These are phyloP conservation scores for Blastocystis sp. DNA, from an alignment of 352 stramenopile species.

Conservation along the genomic window DNA sequence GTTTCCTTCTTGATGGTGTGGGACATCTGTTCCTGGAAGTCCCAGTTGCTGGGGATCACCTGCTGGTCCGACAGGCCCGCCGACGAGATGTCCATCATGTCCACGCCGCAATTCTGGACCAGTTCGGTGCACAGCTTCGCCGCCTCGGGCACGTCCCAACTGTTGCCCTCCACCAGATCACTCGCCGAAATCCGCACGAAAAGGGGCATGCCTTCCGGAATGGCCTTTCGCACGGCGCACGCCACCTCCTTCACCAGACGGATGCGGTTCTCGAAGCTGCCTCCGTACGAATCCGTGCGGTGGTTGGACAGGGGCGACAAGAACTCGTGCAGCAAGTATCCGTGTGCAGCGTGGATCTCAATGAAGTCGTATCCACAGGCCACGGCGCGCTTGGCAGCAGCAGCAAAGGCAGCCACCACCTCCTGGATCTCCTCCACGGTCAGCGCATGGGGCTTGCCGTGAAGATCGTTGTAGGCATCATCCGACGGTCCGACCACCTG, in stretches of 20 bases:
- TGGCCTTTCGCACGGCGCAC: conserved; percentile 3
- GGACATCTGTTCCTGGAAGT: conserved; percentile 46
- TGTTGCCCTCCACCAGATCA: conserved; percentile 3
- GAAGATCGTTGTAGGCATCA: not conserved
- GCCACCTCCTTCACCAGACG: conserved; percentile 53
- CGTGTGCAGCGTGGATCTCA: conserved; percentile 72
- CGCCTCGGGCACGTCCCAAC: conserved; percentile 27
- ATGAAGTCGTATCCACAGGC: conserved; percentile 71
- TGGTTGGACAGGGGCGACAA: conserved; percentile 69
- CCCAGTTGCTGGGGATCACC: conserved; percentile 29
- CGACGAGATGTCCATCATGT: conserved; percentile 20
- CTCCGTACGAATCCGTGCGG: conserved; percentile 64
- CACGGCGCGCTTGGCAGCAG: conserved; percentile 49
- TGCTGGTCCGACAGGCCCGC: conserved; percentile 2
- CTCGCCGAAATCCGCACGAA: conserved; percentile 48
- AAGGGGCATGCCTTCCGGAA: conserved; percentile 58
- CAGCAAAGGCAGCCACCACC: conserved; percentile 53
- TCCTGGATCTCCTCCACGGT: conserved; percentile 53
- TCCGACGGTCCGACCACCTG: conserved; percentile 11
- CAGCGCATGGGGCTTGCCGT: conserved; percentile 32
- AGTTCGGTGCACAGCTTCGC: not conserved
- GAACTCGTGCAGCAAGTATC: conserved; percentile 71
- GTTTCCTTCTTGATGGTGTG: conserved; percentile 20
- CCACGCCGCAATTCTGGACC: not conserved
- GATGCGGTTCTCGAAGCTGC: conserved; percentile 52